Evolutionary conservation across 2,329 filamentous ascomycete species (phyloP).

Genomic region (Bipolaris cookei): DNA sequence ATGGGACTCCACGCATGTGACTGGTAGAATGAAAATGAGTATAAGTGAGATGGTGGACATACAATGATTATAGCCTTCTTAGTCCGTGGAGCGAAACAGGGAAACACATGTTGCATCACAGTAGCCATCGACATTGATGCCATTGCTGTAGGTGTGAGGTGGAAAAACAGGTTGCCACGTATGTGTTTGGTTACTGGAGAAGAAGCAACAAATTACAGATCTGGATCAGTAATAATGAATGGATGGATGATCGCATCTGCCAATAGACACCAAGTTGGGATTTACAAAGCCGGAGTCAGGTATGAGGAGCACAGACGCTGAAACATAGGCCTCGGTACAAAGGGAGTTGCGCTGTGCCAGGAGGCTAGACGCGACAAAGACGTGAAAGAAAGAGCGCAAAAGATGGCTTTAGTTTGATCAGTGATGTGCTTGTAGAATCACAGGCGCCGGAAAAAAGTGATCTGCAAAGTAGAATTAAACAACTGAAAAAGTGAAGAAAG

Average conservation of each 20-base stretch:
- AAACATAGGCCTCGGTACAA: background rate
- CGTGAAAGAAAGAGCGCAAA: background rate
- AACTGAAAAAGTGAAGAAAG: too few relatives aligned
- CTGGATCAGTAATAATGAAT: too few relatives aligned
- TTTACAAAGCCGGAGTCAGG: background rate
- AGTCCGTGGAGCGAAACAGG: background rate
- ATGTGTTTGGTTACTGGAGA: too few relatives aligned
- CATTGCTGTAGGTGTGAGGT: background rate
- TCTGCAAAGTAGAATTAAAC: too few relatives aligned
- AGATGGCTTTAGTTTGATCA: conserved; percentile 11
- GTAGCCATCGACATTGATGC: background rate
- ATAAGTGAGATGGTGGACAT: background rate
- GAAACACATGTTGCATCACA: background rate
- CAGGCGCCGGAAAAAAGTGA: too few relatives aligned
- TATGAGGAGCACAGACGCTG: background rate
- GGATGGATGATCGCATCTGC: too few relatives aligned
- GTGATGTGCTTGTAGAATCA: background rate
- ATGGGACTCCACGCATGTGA: background rate
- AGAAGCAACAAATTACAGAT: too few relatives aligned
- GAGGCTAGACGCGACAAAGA: background rate
- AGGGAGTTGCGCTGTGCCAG: background rate
- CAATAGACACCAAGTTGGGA: too few relatives aligned
- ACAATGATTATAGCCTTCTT: background rate
- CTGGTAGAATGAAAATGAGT: background rate
- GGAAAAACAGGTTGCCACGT: too few relatives aligned